These are phyloP conservation scores for Suillus subluteus DNA, from an alignment of 768 basidiomycete genomes.

Conservation along the genomic window DNA sequence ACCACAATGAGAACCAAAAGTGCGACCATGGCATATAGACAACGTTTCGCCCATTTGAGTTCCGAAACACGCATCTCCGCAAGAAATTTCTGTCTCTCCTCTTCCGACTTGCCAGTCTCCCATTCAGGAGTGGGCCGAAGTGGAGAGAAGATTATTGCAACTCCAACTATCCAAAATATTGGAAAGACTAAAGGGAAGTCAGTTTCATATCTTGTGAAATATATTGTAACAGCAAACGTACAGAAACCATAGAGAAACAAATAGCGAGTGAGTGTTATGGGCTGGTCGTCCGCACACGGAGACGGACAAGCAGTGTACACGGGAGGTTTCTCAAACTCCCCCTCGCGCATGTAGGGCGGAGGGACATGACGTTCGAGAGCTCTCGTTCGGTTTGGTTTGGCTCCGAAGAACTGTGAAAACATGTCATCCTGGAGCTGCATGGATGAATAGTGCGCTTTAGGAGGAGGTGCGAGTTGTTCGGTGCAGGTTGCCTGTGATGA, in stretches of 20 bases:
- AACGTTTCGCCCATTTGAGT: conserved; percentile 59
- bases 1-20: conserved; percentile 44
- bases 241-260: conserved; percentile 68
- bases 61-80: conserved; percentile 51
- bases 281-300: conserved; percentile 41
- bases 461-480: conserved; percentile 21
- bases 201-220: conserved; percentile 2
- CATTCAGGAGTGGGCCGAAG: conserved; percentile 53
- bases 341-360: conserved; percentile 51
- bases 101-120: conserved; percentile 59
- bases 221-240: conserved; percentile 35
- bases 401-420: conserved; percentile 36
- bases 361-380: conserved; percentile 23
- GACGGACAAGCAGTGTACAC: conserved; percentile 24
- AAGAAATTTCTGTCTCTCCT: conserved; percentile 51
- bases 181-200: conserved; percentile 51
- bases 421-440: conserved; percentile 34
- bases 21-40: conserved; percentile 54
- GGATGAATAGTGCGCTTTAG: conserved; percentile 25
- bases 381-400: conserved; percentile 28
- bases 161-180: conserved; percentile 63
- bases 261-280: conserved; percentile 58
- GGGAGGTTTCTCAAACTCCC: conserved; percentile 36
- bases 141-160: conserved; percentile 57
- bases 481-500: conserved; percentile 2